Base-by-base conservation (phyloP, 2,329 filamentous ascomycete genomes). In the Phyllosticta citribraziliensis region DNA sequence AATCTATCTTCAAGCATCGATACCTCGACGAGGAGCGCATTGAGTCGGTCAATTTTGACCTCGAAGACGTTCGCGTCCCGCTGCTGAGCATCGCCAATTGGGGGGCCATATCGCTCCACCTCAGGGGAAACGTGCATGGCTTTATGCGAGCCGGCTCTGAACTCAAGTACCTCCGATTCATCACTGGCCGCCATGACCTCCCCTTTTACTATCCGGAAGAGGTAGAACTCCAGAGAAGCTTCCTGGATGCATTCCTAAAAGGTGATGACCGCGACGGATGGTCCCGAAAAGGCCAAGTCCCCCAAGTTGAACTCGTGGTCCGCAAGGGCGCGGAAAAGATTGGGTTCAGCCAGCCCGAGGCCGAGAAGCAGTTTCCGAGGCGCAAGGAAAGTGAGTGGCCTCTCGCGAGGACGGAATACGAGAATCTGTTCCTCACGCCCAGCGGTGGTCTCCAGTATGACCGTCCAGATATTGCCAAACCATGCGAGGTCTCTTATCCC, bases 121-220 rank as follows among this genome's bases (percentile, higher is more conserved):
- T 89, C 5, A 78, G 86, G 6, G 87, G 87, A 1, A 89, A 89
- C 65, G 78, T 89, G 8, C 79, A 87, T 66, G 87, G 86, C 0
- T 89, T 81, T 61, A 74, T 75, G 1, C 78, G 84, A 54, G 86
- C 86, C 0, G 84, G 85, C 0, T 88, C 86, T 0, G 77, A 84
- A 62, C 75, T 84, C 63, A 89, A 89, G 70, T 90, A 86, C 65
- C 76, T 89, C 0, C 81, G 86, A 5, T 84, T 88, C 69, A 86
- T 89, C 67, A 85, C 82, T 0, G 87, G 87, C 1, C 79, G 87
- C 0, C 87, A 90, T 64, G 87, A 89, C 66, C 75, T 89, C 1
- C 87, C 87, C 0, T 89, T 89, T 69, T 90, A 88, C 73, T 88
- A 88, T 68, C 71, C 80, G 1, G 83, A 88, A 54, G 84, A 88